Evolutionary conservation across 176 grass and related monocot genomes (phyloP), one percentile per base, ranked within the genome.

Genomic region (Triticum turgidum): DNA sequence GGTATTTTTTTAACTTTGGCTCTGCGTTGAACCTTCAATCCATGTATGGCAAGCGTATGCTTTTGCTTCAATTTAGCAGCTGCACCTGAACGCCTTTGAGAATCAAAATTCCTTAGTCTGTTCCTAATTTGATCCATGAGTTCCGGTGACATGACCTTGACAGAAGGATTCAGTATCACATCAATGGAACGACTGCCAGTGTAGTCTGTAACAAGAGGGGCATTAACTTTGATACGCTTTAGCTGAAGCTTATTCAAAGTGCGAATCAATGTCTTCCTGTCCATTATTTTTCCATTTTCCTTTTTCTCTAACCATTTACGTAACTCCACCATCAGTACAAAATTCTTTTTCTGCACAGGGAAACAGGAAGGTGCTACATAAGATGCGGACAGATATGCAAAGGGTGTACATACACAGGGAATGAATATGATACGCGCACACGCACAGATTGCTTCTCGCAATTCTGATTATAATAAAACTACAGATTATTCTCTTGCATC

Each of bases 211-310:
- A 92, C 81, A 24, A 92, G 41, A 81, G 96, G 96, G 39, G 92
- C 88, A 65, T 90, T 95, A 76, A 98, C 93, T 89, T 93, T 83
- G 85, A 87, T 86, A 70, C 89, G 86, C 85, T 89, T 98, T 89
- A 95, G 42, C 79, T 98, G 93, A 83, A 98, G 88, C 82, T 91
- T 98, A 85, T 98, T 98, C 86, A 98, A 86, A 42, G 86, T 89
- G 69, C 89, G 84, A 88, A 83, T 84, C 69, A 98, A 87, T 69
- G 93, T 95, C 84, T 92, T 98, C 78, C 85, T 91, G 82, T 93
- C 93, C 93, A 98, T 93, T 72, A 63, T 83, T 72, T 89, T 94
- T 73, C 73, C 84, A 58, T 94, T 93, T 77, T 92, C 67, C 83
- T 95, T 94, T 88, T 95, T 88, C 65, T 91, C 91, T 75, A 98